Evolutionary conservation across 1,284 basidiomycete genomes (phyloP).

Genomic region (Erythrobasidium hasegawianum): DNA sequence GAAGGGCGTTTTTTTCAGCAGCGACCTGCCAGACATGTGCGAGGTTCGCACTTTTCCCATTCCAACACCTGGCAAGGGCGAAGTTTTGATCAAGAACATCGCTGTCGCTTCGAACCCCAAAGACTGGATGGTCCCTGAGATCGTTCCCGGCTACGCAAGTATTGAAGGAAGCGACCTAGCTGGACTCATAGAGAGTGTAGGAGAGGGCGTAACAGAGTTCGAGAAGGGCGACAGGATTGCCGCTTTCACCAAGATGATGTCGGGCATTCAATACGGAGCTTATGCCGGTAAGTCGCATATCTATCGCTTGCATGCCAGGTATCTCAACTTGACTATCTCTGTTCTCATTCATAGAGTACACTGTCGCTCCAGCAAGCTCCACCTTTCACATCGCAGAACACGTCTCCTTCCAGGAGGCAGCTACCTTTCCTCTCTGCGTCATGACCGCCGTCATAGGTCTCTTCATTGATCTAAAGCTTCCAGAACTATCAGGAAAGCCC

Average conservation of each 20-base stretch:
- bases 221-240: slow-evolving; percentile 44
- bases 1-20: slow-evolving; percentile 39
- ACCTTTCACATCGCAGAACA: slow-evolving; percentile 39
- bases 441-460: slow-evolving; percentile 49
- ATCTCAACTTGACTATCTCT: too few relatives aligned
- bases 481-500: slow-evolving; percentile 17
- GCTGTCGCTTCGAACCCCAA: slow-evolving; percentile 48
- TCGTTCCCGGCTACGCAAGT: slow-evolving; percentile 29
- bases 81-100: slow-evolving; percentile 49
- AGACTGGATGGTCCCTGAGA: slow-evolving; percentile 46
- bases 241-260: slow-evolving; percentile 42
- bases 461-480: slow-evolving; percentile 21
- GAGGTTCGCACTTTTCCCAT: slow-evolving; percentile 35
- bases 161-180: slow-evolving; percentile 48
- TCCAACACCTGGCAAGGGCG: slow-evolving; percentile 36
- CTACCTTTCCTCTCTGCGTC: slow-evolving; percentile 48
- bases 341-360: too few relatives aligned
- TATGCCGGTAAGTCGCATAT: slow-evolving; percentile 43
- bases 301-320: too few relatives aligned
- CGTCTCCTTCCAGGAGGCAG: slow-evolving; percentile 48
- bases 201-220: slow-evolving; percentile 44
- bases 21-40: slow-evolving; percentile 17
- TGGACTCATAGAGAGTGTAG: slow-evolving; percentile 42
- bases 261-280: slow-evolving; percentile 44
- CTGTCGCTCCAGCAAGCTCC: slow-evolving; percentile 44